Conservation (phyloP, 2,329 filamentous ascomycete species). For the Calonectria fujianensis region DNA sequence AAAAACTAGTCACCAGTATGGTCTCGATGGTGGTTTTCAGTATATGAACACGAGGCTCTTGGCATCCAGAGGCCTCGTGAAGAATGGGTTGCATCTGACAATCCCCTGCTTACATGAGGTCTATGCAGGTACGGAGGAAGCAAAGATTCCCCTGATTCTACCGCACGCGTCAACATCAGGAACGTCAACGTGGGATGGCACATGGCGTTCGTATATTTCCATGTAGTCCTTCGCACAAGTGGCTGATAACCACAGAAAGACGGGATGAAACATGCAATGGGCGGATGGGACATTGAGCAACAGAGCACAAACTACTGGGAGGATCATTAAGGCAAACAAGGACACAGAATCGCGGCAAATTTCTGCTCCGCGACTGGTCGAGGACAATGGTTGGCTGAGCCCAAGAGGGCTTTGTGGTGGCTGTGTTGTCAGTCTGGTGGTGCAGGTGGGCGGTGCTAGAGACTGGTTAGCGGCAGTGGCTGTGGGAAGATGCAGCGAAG, state of each 20-base stretch:
- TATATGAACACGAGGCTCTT: background rate
- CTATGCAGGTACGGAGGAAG: background rate
- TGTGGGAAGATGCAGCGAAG: conserved; percentile 10
- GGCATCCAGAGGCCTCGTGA: background rate
- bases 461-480: conserved; percentile 17
- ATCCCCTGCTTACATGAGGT: background rate
- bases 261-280: background rate
- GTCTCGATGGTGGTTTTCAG: background rate
- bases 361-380: background rate
- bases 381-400: conserved; percentile 3
- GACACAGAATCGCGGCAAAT: background rate
- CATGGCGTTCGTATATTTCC: background rate
- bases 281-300: background rate
- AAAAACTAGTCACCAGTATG: background rate
- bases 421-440: conserved; percentile 10
- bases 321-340: background rate
- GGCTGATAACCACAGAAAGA: background rate
- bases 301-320: background rate
- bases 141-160: background rate
- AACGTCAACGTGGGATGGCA: background rate
- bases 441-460: conserved; percentile 16
- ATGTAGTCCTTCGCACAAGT: background rate
- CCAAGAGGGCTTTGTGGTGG: conserved; percentile 1
- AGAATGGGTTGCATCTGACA: conserved; percentile 1
- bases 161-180: background rate